A percentile compares a stretch with the other conserved stretches of the same genome.
phyloP scores from a whole-genome alignment of 225 moss, liverwort and hornwort species.

The Neckera pumila region DNA sequence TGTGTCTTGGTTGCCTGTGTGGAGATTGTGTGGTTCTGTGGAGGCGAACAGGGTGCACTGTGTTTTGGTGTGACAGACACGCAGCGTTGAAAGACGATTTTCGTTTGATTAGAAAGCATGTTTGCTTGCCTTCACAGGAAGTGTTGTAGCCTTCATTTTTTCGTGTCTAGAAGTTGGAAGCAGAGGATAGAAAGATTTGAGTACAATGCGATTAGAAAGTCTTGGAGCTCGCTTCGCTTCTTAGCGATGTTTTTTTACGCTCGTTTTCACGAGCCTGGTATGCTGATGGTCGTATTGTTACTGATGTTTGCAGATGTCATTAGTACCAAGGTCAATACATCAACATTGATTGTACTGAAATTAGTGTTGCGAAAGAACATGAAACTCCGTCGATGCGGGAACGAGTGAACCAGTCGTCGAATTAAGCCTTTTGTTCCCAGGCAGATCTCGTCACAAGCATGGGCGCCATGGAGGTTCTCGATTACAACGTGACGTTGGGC shows the following conservation, averaged over 20 bases:
- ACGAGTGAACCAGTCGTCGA: background rate
- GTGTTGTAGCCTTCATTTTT: background rate
- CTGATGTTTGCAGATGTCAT: background rate
- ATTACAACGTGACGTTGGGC: conserved; percentile 40
- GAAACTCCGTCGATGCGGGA: background rate
- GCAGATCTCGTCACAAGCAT: background rate
- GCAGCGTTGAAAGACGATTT: background rate
- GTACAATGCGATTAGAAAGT: background rate
- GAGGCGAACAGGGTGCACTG: background rate
- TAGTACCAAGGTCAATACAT: background rate
- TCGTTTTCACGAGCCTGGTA: background rate
- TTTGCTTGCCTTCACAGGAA: background rate
- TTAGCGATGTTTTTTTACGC: background rate
- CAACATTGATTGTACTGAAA: background rate
- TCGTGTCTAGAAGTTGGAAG: background rate
- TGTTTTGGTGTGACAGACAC: background rate
- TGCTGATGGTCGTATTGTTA: background rate
- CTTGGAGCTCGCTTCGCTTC: background rate
- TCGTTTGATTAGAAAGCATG: background rate
- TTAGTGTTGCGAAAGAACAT: background rate
- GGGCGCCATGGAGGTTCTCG: conserved; percentile 70
- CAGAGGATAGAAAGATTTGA: background rate
- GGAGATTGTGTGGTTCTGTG: background rate
- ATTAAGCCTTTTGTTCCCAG: background rate
- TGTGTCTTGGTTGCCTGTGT: background rate